Base-by-base conservation (phyloP, 176 grass and related monocot species). In the Zoysia pacifica region DNA sequence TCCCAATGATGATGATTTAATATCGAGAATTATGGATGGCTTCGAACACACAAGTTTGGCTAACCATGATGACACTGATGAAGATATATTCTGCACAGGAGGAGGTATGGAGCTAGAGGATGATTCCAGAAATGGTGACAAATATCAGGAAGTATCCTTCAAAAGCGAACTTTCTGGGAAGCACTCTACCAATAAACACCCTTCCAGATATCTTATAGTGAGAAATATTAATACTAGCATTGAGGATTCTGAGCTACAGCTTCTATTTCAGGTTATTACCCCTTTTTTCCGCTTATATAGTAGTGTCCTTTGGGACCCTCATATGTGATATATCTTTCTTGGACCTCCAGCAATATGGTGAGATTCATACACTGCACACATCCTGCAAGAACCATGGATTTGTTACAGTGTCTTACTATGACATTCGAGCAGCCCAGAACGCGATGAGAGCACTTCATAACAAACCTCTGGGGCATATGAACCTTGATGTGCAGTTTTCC, bases 101-200 rank as follows among this genome's bases (percentile, higher is more conserved):
- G 92, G 92, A 72, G 92, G 92, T 51, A 54, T 94, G 89, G 89
- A 94, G 67, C 69, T 94, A 79, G 92, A 94, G 77, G 77, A 91
- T 79, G 77, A 91, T 70, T 86, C 64, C 42, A 67, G 69, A 19
- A 91, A 72, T 50, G 63, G 62, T 37, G 43, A 41, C 41, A 89
- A 74, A 75, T 65, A 42, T 79, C 77, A 54, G 11, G 72, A 84
- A 54, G 80, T 68, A 37, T 89, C 66, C 28, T 82, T 76, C 47
- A 85, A 74, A 62, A 85, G 20, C 64, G 75, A 71, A 67, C 54
- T 84, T 75, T 60, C 67, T 91, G 71, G 78, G 54, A 86, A 90
- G 52, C 79, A 85, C 20, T 74, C 67, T 80, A 82, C 72, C 55
- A 61, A 78, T 60, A 73, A 78, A 80, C 76, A 85, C 14, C 75